phyloP scores from a whole-genome alignment of 441 rosid species.

The Croton laevigatus region DNA sequence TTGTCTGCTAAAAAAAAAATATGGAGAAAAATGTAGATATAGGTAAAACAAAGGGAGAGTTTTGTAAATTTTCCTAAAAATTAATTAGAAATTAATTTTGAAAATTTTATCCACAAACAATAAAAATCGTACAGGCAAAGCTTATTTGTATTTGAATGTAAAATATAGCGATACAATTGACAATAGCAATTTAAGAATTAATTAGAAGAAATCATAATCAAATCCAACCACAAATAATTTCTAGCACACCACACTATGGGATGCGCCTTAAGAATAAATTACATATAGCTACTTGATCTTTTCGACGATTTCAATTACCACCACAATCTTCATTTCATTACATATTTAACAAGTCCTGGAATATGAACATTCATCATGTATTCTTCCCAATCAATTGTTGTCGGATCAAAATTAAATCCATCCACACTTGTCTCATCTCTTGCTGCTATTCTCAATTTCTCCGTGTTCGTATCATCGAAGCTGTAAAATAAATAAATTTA shows the following conservation, averaged over 20 bases:
- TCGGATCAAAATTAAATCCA: constrained; percentile 30
- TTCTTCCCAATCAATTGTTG: constrained; percentile 36
- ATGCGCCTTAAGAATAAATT: not conserved
- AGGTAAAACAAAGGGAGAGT: too few species aligned
- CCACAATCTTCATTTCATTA: constrained; percentile 21
- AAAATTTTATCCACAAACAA: too few species aligned
- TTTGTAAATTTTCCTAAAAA: too few species aligned
- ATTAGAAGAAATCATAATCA: not conserved
- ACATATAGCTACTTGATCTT: not conserved
- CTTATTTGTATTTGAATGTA: not conserved
- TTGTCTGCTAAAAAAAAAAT: too few species aligned
- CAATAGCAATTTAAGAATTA: not conserved
- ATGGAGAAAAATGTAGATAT: too few species aligned
- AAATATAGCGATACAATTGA: not conserved
- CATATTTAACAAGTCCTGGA: constrained; percentile 32
- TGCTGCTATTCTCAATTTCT: constrained; percentile 26
- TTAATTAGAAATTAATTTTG: too few species aligned
- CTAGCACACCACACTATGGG: too few species aligned
- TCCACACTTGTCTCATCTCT: constrained; percentile 14
- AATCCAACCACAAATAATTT: not conserved
- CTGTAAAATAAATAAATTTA: constrained; percentile 7
- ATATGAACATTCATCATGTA: constrained; percentile 34
- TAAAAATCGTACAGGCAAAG: too few species aligned
- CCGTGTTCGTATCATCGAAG: constrained; percentile 35
- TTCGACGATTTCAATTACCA: not conserved